Conservation (phyloP, 1,139 yeast genomes). For the Suhomyces bolitotheri region DNA sequence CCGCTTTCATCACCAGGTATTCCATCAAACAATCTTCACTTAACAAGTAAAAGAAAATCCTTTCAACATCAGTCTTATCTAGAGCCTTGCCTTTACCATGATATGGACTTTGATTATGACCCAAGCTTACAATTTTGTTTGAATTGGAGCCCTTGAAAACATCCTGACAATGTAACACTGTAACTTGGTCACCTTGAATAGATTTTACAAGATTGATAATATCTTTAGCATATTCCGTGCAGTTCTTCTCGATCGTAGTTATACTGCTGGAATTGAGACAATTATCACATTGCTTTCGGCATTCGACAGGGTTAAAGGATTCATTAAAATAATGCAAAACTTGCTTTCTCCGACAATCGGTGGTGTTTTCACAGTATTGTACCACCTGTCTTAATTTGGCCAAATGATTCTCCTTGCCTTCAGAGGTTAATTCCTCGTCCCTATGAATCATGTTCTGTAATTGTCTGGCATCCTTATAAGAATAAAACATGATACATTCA, state of each 20-base stretch:
- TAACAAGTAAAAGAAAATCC: conserved; percentile 77
- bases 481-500: conserved; percentile 79
- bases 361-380: conserved; percentile 86
- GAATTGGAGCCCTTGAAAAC: conserved; percentile 74
- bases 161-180: conserved; percentile 80
- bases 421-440: conserved; percentile 65
- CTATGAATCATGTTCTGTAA: conserved; percentile 75
- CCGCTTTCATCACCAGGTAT: conserved; percentile 71
- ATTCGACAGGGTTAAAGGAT: conserved; percentile 62
- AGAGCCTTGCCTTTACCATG: conserved; percentile 72
- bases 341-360: conserved; percentile 88
- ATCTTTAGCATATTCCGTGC: conserved; percentile 62
- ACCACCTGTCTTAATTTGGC: conserved; percentile 79
- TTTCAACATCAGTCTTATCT: conserved; percentile 69
- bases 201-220: conserved; percentile 60
- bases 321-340: conserved; percentile 91
- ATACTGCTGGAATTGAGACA: conserved; percentile 53
- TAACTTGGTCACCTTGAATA: conserved; percentile 62
- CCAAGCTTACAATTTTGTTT: conserved; percentile 59
- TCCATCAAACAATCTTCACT: conserved; percentile 71
- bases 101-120: conserved; percentile 58
- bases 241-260: conserved; percentile 59
- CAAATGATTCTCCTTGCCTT: conserved; percentile 74
- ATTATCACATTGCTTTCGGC: conserved; percentile 82
- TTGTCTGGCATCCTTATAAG: conserved; percentile 72